Evolutionary conservation across 148 eudicot species (phyloP), one percentile per base, ranked within the genome.

Genomic region (Fallopia convolvulus): DNA sequence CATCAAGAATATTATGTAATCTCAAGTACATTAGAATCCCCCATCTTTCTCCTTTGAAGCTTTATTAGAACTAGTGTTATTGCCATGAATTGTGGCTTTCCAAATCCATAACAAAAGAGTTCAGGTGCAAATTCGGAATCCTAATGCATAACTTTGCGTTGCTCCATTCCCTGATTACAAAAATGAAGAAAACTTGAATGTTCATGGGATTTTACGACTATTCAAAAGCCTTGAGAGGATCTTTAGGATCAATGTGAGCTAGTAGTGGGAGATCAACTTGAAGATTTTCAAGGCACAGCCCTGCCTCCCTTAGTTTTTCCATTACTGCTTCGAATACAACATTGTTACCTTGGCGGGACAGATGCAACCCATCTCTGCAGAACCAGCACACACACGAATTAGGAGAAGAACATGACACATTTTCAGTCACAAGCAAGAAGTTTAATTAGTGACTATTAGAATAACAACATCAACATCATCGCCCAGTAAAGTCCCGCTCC

Each of bases 361-460:
- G 87, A 78, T 94, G 98, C 89, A 94, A 82, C 74, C 98, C 98
- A 79, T 94, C 97, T 33, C 98, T 94, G 89, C 72, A 80, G 18
- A 73, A 26, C 5, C 18, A 46, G 20, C 20, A 36, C 72, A 68
- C 72, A 68, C 46, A 26, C 32, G 30, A 10, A 61, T 61, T 26
- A 55, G 60, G 60, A 8, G 8, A 5, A 55, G 4, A 50, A 12
- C 9, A 55, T 9, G 23, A 17, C 61, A 48, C 8, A 36, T 55
- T 15, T 55, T 20, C 21, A 55, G 61, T 55, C 61, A n/a, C 0
- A 18, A 55, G 9, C 26, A 55, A 42, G 50, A 11, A 13, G 15
- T 0, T 11, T 11, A 10, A 48, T 11, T 11, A 48, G 50, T 48
- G 50, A 13, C 50, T 48, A 48, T 14, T 4, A 50, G n/a, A 50